These are phyloP conservation scores for Xylaria venustula DNA, from an alignment of 495 filamentous ascomycete species.

Conservation along the genomic window DNA sequence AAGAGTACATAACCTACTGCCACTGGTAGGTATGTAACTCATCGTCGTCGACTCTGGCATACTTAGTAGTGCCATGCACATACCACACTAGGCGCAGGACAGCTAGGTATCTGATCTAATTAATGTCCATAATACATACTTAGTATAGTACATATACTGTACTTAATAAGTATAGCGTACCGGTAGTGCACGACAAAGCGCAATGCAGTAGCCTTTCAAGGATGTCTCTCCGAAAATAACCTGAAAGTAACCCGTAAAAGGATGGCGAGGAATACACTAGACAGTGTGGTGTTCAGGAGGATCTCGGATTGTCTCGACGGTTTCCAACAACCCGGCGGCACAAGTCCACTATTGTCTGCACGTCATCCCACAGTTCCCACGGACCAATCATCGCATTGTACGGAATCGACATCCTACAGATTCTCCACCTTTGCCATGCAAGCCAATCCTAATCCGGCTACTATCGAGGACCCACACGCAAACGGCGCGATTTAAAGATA, in stretches of 20 bases:
- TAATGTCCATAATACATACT: too few relatives aligned
- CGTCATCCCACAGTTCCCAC: slow-evolving; percentile 5
- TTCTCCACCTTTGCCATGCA: neutral
- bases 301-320: neutral
- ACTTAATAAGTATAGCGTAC: too few relatives aligned
- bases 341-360: slow-evolving; percentile 8
- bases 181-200: too few relatives aligned
- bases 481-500: neutral
- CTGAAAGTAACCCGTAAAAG: too few relatives aligned
- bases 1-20: neutral
- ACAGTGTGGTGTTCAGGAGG: neutral
- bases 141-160: neutral
- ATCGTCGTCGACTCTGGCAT: too few relatives aligned
- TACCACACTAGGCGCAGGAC: too few relatives aligned
- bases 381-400: neutral
- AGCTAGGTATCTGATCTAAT: too few relatives aligned
- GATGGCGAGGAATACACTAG: neutral
- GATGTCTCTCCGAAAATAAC: slow-evolving; percentile 5
- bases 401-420: neutral
- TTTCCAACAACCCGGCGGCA: neutral
- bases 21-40: too few relatives aligned
- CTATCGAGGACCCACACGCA: neutral
- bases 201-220: neutral
- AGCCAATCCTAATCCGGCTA: slow-evolving; percentile 12
- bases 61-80: too few relatives aligned